Conservation (phyloP, 2,329 filamentous ascomycete genomes). For the Grosmannia huntii region DNA sequence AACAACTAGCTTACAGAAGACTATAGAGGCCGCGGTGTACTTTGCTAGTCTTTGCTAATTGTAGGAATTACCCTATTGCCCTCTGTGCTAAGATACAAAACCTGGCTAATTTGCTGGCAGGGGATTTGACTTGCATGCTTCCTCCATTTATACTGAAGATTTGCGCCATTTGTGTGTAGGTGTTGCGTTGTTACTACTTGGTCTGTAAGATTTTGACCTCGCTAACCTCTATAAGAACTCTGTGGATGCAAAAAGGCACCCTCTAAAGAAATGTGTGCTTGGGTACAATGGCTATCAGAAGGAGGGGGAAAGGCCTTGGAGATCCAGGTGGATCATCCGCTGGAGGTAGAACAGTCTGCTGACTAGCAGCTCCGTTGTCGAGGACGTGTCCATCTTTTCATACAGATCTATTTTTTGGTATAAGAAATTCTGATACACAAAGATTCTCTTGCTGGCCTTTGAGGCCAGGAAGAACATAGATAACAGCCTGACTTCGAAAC, state of each 20-base stretch:
- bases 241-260: not conserved
- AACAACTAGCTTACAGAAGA: not conserved
- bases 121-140: not conserved
- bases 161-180: not conserved
- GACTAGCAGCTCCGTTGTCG: not conserved
- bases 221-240: not conserved
- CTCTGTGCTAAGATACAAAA: not conserved
- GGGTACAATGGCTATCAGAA: not conserved
- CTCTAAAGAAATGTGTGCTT: not conserved
- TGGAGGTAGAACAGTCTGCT: not conserved
- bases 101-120: not conserved
- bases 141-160: not conserved
- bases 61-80: not conserved
- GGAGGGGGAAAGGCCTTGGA: not conserved
- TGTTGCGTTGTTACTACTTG: not conserved
- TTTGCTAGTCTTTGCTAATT: not conserved
- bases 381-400: not conserved
- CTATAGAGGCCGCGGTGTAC: not conserved
- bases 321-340: not conserved
- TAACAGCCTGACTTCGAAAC: not conserved
- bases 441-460: not conserved
- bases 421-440: not conserved
- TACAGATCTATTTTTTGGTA: not conserved
- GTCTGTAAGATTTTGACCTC: not conserved
- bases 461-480: no score